Evolutionary conservation across 2,329 filamentous ascomycete genomes (phyloP), one percentile per base, ranked within the genome.

Genomic region (Fusarium sp.): DNA sequence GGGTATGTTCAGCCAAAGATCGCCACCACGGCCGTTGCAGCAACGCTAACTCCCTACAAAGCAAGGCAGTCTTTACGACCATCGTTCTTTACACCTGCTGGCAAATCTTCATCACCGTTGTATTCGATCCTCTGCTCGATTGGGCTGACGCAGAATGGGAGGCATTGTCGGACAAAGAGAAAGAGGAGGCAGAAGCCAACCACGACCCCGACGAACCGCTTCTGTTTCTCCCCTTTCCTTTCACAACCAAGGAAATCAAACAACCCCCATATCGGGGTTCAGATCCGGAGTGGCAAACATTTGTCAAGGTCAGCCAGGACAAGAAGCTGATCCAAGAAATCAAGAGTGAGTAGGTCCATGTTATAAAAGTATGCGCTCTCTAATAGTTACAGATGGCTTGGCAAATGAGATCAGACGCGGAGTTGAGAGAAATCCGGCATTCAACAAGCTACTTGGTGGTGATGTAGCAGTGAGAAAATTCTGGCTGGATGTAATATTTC

Each of bases 241-340:
- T 85, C 38, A 86, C 84, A 3, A 84, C 79, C 1, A 79, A 78
- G 45, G 64, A 77, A 53, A 73, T 85, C 15, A 74, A 78, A 14
- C 78, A 80, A 27, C 70, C 73, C 27, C 82, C 81, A 3, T 88
- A 87, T 69, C 78, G 77, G 57, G 80, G 80, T 47, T 77, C 76
- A 23, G 86, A 88, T 63, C 86, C 87, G 3, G 88, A 90, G 71
- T 90, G 85, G 85, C 76, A 79, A 59, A 77, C 79, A 44, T 90
- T 88, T 61, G 69, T 86, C 14, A 81, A 81, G 51, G 76, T 89
- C n/a, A 84, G 80, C 58, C 80, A 80, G 60, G 81, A 89, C 57
- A 72, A 69, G 13, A 72, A 80, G 38, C 75, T 81, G 9, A 75
- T 83, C 21, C 68, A 79, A 15, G 70, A 76, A 19, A 80, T 88